Evolutionary conservation across 225 moss, liverwort and hornwort species (phyloP).

Genomic region (Rhytidiadelphus loreus): DNA sequence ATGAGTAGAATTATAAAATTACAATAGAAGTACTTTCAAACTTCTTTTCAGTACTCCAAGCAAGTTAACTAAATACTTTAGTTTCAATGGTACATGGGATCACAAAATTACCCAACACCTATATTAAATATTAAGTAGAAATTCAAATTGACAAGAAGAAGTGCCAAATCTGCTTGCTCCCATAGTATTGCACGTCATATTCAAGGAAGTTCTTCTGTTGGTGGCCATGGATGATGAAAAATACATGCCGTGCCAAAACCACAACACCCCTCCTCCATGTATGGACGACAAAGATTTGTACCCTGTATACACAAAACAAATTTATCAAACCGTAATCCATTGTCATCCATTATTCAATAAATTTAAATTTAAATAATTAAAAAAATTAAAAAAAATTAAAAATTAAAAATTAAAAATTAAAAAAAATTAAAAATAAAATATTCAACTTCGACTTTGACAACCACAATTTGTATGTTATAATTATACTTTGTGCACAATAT

Average conservation of each 20-base stretch:
- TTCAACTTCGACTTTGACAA: neutral
- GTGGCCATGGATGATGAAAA: neutral
- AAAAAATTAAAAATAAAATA: too few relatives aligned
- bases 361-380: too few relatives aligned
- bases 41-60: neutral
- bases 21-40: neutral
- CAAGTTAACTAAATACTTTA: neutral
- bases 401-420: too few relatives aligned
- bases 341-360: neutral
- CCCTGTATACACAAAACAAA: neutral
- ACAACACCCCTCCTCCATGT: neutral
- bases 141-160: neutral
- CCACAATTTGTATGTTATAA: neutral
- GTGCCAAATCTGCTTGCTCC: neutral
- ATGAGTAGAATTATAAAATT: neutral
- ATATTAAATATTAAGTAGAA: too few relatives aligned
- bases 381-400: too few relatives aligned
- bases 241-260: neutral
- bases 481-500: rapidly evolving
- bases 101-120: neutral
- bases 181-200: rapidly evolving
- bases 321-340: neutral
- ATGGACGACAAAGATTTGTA: neutral
- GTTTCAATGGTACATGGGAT: neutral
- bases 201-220: neutral